Evolutionary conservation across 352 stramenopile genomes (phyloP).

Genomic region (Globisporangium paddicum): DNA sequence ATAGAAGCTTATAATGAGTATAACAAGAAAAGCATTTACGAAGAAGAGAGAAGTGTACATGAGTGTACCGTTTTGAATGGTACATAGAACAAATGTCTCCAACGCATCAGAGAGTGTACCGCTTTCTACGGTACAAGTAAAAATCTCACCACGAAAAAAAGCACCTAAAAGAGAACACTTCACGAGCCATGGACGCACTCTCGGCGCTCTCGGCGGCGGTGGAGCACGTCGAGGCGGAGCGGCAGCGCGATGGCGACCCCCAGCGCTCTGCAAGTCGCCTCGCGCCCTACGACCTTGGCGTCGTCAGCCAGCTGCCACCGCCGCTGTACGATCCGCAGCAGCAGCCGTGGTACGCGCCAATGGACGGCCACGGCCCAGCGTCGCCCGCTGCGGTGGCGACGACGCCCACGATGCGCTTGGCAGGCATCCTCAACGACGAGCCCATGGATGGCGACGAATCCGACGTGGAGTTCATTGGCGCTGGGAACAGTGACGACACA

Average conservation of each 20-base stretch:
- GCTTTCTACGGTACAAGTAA: no score
- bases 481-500: not conserved
- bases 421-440: conserved; percentile 1
- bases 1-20: no score
- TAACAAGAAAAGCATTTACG: no score
- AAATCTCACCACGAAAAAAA: not conserved
- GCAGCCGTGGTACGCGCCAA: not conserved
- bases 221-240: not conserved
- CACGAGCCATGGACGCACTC: conserved; percentile 6
- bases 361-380: not conserved
- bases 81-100: no score
- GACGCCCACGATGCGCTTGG: conserved; percentile 1
- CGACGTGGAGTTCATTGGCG: not conserved
- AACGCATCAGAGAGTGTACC: no score
- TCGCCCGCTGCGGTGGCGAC: not conserved
- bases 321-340: not conserved
- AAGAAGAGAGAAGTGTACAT: no score
- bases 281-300: not conserved
- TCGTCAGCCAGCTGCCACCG: not conserved
- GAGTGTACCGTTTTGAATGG: no score
- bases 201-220: conserved; percentile 1
- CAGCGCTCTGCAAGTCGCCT: not conserved
- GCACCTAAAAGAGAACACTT: no score
- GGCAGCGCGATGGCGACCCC: not conserved
- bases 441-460: not conserved